Conservation (phyloP, 768 basidiomycete species). For the Chalciporus pseudorubinellus region DNA sequence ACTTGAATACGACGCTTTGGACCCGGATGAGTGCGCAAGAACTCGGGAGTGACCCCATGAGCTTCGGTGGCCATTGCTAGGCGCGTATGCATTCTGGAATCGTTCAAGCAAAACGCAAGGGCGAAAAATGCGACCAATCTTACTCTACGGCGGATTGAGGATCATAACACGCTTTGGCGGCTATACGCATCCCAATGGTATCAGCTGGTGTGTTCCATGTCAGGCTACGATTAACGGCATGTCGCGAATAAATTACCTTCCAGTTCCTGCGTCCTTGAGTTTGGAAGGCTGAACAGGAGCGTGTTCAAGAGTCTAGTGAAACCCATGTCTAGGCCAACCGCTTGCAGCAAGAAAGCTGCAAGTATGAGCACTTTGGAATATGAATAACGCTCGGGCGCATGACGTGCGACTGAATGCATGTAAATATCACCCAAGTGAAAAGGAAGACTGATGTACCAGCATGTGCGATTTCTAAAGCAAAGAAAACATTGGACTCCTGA, state of each 20-base stretch:
- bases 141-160: constrained; percentile 74
- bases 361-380: constrained; percentile 40
- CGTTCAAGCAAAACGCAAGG: background rate
- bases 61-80: constrained; percentile 56
- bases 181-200: constrained; percentile 76
- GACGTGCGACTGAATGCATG: constrained; percentile 49
- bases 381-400: constrained; percentile 51
- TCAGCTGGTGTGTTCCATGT: constrained; percentile 55
- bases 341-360: constrained; percentile 41
- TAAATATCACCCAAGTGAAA: background rate
- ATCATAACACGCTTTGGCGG: constrained; percentile 84
- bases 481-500: background rate
- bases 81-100: constrained; percentile 64
- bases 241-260: constrained; percentile 52
- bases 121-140: background rate
- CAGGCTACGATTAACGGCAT: no score
- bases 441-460: constrained; percentile 43
- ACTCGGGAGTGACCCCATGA: constrained; percentile 42
- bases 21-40: constrained; percentile 81
- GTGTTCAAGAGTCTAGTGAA: constrained; percentile 47
- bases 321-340: constrained; percentile 54
- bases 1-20: constrained; percentile 72
- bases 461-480: constrained; percentile 70
- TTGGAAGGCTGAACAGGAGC: constrained; percentile 69
- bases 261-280: constrained; percentile 75